phyloP scores from a whole-genome alignment of 139 green algal species.

The Desmodesmus armatus region DNA sequence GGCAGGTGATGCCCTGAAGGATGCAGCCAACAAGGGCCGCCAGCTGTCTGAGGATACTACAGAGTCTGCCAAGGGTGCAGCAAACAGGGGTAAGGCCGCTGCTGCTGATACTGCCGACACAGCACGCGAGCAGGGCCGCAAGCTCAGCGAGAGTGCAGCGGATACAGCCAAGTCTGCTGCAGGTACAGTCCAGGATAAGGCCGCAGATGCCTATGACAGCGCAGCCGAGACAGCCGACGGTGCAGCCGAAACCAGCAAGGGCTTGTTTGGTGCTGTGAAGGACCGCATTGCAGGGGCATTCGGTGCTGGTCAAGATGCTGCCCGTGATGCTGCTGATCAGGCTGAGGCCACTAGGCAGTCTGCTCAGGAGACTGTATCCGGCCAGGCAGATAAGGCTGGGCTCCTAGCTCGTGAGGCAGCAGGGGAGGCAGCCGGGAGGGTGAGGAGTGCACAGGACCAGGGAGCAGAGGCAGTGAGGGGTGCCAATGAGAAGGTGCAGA shows the following conservation, averaged over 20 bases:
- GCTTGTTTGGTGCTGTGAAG: conserved; percentile 6
- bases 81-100: conserved; percentile 20
- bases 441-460: no score
- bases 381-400: background rate
- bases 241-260: conserved; percentile 2
- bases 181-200: no score
- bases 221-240: background rate
- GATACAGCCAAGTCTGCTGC: conserved; percentile 6
- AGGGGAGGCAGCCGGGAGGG: background rate
- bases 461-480: no score
- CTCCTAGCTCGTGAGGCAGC: no score
- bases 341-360: background rate
- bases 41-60: background rate
- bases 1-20: background rate
- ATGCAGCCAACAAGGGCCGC: background rate
- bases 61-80: background rate
- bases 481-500: no score
- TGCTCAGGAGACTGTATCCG: no score
- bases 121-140: background rate
- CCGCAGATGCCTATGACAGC: background rate
- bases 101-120: conserved; percentile 4
- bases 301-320: background rate
- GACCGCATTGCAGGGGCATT: no score
- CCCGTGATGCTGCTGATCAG: background rate
- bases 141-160: background rate